These are phyloP conservation scores for Zygotorulaspora mrakii DNA, from an alignment of 1,139 yeast species.

Conservation along the genomic window DNA sequence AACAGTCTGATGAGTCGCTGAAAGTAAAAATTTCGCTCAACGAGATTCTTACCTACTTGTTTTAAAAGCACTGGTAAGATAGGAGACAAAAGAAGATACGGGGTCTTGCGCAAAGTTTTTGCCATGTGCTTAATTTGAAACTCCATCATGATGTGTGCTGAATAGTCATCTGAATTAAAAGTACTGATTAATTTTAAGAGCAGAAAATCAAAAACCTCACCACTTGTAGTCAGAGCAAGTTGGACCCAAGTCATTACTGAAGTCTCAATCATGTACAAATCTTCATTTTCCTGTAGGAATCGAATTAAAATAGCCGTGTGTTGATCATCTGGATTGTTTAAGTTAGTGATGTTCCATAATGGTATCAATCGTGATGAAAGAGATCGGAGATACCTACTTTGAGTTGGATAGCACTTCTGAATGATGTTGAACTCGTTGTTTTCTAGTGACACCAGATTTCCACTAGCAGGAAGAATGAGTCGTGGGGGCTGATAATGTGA, in stretches of 20 bases:
- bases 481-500: slow-evolving; percentile 47
- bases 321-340: slow-evolving; percentile 26
- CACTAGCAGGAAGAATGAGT: slow-evolving; percentile 19
- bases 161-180: slow-evolving; percentile 32
- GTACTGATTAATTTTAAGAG: slow-evolving; percentile 32
- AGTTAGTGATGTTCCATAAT: slow-evolving; percentile 27
- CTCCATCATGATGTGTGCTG: slow-evolving; percentile 33
- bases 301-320: slow-evolving; percentile 28
- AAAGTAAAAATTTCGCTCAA: slow-evolving; percentile 51
- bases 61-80: slow-evolving; percentile 73
- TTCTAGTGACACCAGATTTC: neutral
- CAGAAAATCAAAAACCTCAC: slow-evolving; percentile 34
- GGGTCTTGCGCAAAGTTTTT: slow-evolving; percentile 45
- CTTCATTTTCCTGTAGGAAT: slow-evolving; percentile 24
- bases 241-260: slow-evolving; percentile 31
- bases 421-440: slow-evolving; percentile 23
- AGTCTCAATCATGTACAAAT: slow-evolving; percentile 26
- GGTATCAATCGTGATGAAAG: slow-evolving; percentile 41
- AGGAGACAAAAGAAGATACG: slow-evolving; percentile 73
- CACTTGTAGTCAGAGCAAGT: slow-evolving; percentile 29
- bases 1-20: slow-evolving; percentile 60
- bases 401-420: slow-evolving; percentile 33
- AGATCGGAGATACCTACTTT: slow-evolving; percentile 52
- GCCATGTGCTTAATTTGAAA: slow-evolving; percentile 39
- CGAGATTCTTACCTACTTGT: slow-evolving; percentile 52